Evolutionary conservation across 257 asterid genomes (phyloP).

Genomic region (Hygrophila difformis): DNA sequence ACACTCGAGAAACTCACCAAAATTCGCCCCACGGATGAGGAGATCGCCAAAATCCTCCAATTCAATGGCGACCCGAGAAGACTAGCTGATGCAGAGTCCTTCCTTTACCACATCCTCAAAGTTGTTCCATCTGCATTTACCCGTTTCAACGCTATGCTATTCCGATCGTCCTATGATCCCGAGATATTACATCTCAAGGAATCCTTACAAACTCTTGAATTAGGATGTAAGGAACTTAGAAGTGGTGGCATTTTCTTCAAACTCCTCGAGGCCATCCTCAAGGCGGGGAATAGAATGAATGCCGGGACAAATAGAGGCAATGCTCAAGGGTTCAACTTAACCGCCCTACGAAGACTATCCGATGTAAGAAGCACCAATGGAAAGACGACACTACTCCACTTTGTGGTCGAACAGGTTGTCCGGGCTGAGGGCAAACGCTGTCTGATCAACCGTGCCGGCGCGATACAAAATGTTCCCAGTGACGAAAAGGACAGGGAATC

Average conservation of each 20-base stretch:
- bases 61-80: constrained; percentile 49
- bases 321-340: constrained; percentile 72
- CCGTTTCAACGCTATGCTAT: constrained; percentile 65
- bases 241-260: constrained; percentile 52
- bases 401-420: constrained; percentile 73
- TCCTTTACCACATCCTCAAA: constrained; percentile 60
- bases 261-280: constrained; percentile 79
- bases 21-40: constrained; percentile 67
- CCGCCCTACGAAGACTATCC: constrained; percentile 48
- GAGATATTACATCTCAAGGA: constrained; percentile 67
- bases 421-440: constrained; percentile 59
- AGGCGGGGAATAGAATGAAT: constrained; percentile 79
- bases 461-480: constrained; percentile 10
- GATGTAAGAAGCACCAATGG: constrained; percentile 72
- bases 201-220: constrained; percentile 49
- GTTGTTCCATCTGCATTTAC: constrained; percentile 63
- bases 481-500: constrained; percentile 28
- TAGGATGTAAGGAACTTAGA: constrained; percentile 62
- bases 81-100: constrained; percentile 81
- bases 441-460: constrained; percentile 7
- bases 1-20: constrained; percentile 67
- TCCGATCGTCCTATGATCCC: constrained; percentile 50
- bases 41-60: constrained; percentile 45
- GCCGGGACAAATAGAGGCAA: constrained; percentile 79
- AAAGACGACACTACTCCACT: constrained; percentile 67